Conservation (phyloP, 352 stramenopile species). For the Globisporangium rhizosaccharum region DNA sequence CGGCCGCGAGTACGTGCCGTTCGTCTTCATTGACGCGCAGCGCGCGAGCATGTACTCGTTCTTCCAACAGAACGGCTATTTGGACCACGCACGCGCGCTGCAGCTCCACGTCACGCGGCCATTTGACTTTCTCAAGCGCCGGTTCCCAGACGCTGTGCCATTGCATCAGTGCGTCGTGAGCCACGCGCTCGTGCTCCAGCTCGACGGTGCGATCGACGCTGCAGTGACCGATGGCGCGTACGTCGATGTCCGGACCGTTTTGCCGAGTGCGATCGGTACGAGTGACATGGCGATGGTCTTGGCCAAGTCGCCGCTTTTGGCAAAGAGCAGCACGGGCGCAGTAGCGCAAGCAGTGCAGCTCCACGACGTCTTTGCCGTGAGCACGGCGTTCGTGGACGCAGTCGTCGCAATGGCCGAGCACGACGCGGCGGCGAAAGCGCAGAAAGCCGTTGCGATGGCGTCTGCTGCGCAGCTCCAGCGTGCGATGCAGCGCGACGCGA, state of each 20-base stretch:
- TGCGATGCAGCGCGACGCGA: constrained; percentile 2
- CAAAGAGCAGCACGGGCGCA: constrained; percentile 12
- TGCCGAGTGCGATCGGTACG: constrained; percentile 51
- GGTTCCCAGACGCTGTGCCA: constrained; percentile 60
- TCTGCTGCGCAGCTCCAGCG: constrained; percentile 19
- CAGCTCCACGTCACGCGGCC: constrained; percentile 60
- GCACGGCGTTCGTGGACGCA: constrained; percentile 42
- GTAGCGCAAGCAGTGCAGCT: constrained; percentile 40
- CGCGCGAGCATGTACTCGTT: constrained; percentile 78
- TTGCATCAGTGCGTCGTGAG: constrained; percentile 66
- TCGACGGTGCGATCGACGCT: constrained; percentile 69
- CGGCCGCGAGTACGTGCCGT: constrained; percentile 74
- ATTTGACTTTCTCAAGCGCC: constrained; percentile 69
- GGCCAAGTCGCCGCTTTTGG: constrained; percentile 31
- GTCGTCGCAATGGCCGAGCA: constrained; percentile 41
- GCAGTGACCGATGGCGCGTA: constrained; percentile 61
- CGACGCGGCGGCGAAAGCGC: constrained; percentile 41
- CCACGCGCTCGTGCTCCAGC: constrained; percentile 45
- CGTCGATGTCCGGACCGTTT: constrained; percentile 48
- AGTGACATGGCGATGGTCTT: constrained; percentile 47
- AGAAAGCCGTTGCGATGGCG: constrained; percentile 27
- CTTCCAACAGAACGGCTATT: constrained; percentile 80
- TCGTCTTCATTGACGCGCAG: constrained; percentile 71
- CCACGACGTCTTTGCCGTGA: constrained; percentile 54
- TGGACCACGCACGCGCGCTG: constrained; percentile 49